These are phyloP conservation scores for Ustilago bromivora DNA, from an alignment of 1,284 basidiomycete species.

Conservation along the genomic window DNA sequence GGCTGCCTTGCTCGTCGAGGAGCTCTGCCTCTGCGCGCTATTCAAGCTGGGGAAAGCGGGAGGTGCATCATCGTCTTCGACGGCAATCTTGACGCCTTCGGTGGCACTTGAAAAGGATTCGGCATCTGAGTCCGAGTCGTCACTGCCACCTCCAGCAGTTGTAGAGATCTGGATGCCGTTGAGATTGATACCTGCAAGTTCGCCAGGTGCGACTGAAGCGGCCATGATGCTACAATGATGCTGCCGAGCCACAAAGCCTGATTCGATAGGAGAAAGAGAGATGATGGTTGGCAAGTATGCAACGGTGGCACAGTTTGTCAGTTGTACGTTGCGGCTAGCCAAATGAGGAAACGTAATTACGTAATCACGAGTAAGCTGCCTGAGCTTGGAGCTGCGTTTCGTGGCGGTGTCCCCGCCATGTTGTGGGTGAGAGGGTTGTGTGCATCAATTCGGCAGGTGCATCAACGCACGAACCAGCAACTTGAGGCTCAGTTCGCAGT, in stretches of 20 bases:
- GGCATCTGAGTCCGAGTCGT: constrained; percentile 20
- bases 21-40: constrained; percentile 79
- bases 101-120: constrained; percentile 31
- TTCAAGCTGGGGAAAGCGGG: constrained; percentile 85
- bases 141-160: constrained; percentile 7
- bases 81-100: constrained; percentile 15
- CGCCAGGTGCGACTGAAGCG: background rate
- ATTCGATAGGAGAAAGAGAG: background rate
- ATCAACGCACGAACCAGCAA: constrained; percentile 23
- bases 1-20: constrained; percentile 44
- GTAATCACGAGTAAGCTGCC: constrained; percentile 27
- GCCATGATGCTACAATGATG: constrained; percentile 1
- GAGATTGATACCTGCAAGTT: constrained; percentile 25
- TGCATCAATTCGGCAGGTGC: constrained; percentile 5
- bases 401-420: constrained; percentile 13
- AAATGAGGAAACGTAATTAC: constrained; percentile 8
- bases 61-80: constrained; percentile 76
- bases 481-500: background rate
- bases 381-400: background rate
- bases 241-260: background rate
- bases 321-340: constrained; percentile 1
- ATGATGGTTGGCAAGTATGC: background rate
- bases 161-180: constrained; percentile 29
- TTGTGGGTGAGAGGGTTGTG: background rate
- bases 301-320: constrained; percentile 25